Evolutionary conservation across 495 filamentous ascomycete genomes (phyloP).

Genomic region (Wilcoxina mikolae): DNA sequence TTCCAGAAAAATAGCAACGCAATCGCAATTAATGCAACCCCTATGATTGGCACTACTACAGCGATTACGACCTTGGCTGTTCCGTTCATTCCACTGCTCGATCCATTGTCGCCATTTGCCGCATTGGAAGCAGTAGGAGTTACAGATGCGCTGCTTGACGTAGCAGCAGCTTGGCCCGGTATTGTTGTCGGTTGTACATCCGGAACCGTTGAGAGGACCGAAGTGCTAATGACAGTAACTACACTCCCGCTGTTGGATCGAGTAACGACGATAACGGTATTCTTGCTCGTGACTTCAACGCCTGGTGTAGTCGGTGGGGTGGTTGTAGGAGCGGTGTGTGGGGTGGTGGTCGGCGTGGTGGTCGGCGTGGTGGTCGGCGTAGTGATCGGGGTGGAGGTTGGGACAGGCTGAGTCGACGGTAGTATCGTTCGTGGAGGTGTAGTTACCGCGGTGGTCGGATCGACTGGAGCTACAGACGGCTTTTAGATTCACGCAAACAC

Average conservation of each 20-base stretch:
- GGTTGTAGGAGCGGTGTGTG: constrained; percentile 21
- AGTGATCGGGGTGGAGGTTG: neutral
- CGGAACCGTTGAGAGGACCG: no score
- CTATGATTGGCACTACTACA: constrained; percentile 82
- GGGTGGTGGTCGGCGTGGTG: constrained; percentile 22
- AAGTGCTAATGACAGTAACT: no score
- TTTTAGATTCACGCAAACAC: no score
- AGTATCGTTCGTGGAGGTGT: neutral
- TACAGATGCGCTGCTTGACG: constrained; percentile 10
- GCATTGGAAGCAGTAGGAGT: constrained; percentile 12
- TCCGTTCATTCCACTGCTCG: constrained; percentile 38
- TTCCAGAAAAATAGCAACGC: constrained; percentile 72
- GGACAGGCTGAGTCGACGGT: neutral
- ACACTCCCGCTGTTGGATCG: no score
- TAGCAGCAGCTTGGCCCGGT: no score
- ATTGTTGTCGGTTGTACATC: no score
- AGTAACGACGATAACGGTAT: no score
- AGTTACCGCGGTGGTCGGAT: neutral
- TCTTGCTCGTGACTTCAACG: neutral
- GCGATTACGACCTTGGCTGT: constrained; percentile 73
- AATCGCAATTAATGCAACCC: constrained; percentile 67
- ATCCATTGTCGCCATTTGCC: neutral
- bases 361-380: constrained; percentile 11
- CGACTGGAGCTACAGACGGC: neutral
- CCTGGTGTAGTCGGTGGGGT: constrained; percentile 6